Conservation (phyloP, 495 filamentous ascomycete species). For the Paragyromitra xinjiangensis region DNA sequence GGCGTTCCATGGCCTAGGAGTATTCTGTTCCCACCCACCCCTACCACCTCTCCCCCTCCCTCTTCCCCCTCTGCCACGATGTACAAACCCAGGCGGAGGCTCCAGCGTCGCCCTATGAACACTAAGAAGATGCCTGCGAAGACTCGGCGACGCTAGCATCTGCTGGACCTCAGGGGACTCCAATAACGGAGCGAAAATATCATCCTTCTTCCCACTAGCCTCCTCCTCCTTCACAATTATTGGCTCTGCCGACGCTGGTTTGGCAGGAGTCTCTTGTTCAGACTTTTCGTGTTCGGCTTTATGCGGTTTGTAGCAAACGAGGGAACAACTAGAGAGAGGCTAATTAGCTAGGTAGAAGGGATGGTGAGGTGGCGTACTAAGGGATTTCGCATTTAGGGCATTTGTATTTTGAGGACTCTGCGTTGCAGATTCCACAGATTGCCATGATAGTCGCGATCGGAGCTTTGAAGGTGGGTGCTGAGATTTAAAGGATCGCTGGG, state of each 20-base stretch:
- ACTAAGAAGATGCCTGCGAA: slow-evolving; percentile 47
- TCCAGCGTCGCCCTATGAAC: slow-evolving; percentile 46
- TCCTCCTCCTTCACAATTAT: neutral
- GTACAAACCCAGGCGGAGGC: slow-evolving; percentile 14
- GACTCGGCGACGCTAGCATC: slow-evolving; percentile 47
- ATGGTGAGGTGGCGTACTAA: slow-evolving; percentile 42
- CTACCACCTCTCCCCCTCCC: slow-evolving; percentile 29
- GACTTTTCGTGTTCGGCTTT: slow-evolving; percentile 49
- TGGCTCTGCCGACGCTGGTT: slow-evolving; percentile 8
- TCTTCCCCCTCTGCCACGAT: slow-evolving; percentile 52
- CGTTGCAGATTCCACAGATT: slow-evolving; percentile 37
- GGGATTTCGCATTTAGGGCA: slow-evolving; percentile 53
- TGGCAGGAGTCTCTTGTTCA: neutral
- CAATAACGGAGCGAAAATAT: slow-evolving; percentile 47
- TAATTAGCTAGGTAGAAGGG: slow-evolving; percentile 21
- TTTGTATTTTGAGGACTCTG: slow-evolving; percentile 54
- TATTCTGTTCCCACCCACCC: slow-evolving; percentile 29
- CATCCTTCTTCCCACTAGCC: neutral
- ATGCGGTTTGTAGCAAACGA: slow-evolving; percentile 55
- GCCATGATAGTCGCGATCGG: neutral
- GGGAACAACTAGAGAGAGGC: slow-evolving; percentile 46
- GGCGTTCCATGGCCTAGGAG: slow-evolving; percentile 41
- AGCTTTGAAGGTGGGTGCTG: neutral
- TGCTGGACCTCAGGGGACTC: slow-evolving; percentile 39
- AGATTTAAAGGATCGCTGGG: neutral